These are phyloP conservation scores for Mycena albidolilacea DNA, from an alignment of 768 basidiomycete genomes.

Conservation along the genomic window DNA sequence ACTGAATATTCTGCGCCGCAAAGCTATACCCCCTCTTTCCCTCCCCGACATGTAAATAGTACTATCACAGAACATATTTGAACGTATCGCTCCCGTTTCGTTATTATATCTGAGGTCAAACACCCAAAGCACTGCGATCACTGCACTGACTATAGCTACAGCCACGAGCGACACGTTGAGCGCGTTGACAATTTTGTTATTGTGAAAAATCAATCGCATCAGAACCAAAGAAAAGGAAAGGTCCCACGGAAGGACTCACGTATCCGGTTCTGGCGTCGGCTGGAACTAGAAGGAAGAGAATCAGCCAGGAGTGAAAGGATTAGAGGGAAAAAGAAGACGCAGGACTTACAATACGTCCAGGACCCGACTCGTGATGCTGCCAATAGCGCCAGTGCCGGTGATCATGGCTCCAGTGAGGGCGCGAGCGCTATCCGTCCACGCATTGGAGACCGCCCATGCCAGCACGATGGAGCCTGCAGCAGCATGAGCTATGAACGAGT, in stretches of 20 bases:
- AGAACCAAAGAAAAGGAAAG: not conserved
- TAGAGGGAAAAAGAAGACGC: not conserved
- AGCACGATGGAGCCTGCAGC: slow-evolving; percentile 18
- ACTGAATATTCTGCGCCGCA: no score
- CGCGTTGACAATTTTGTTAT: slow-evolving; percentile 16
- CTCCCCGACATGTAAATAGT: no score
- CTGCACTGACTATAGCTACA: not conserved
- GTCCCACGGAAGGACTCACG: not conserved
- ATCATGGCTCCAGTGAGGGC: slow-evolving; percentile 8
- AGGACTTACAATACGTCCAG: slow-evolving; percentile 17
- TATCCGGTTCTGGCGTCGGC: slow-evolving; percentile 16
- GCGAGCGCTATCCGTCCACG: slow-evolving; percentile 10
- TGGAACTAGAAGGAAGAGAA: not conserved
- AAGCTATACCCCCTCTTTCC: no score
- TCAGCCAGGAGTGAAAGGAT: no score
- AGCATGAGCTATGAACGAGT: no score
- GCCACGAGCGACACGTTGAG: slow-evolving; percentile 1
- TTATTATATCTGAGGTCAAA: no score
- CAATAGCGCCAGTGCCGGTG: slow-evolving; percentile 7
- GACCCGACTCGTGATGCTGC: slow-evolving; percentile 12
- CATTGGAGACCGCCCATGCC: slow-evolving; percentile 19
- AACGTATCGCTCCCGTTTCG: no score
- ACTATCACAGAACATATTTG: no score
- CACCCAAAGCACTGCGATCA: not conserved
- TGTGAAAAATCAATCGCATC: not conserved